Percentiles rank a stretch among this genome's conserved stretches.
Evolutionary conservation across 1,139 yeast species (phyloP).

Genomic region (Hanseniaspora uvarum): DNA sequence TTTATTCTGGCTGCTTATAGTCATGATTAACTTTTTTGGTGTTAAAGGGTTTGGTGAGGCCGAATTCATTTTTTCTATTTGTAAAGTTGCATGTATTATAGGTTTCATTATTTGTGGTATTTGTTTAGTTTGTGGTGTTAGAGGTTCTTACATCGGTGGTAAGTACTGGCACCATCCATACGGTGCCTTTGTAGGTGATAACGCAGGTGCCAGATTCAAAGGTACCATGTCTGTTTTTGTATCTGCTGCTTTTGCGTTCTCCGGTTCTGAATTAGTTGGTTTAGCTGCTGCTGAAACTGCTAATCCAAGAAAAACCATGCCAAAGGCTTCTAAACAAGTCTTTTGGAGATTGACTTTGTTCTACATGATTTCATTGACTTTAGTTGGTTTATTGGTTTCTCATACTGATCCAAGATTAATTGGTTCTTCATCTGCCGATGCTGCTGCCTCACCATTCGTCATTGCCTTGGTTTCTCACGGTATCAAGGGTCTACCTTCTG

Average conservation of each 20-base stretch:
- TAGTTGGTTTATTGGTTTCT: constrained; percentile 68
- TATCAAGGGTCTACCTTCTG: constrained; percentile 28
- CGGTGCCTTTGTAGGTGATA: constrained; percentile 54
- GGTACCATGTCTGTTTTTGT: constrained; percentile 46
- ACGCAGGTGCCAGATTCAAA: constrained; percentile 17
- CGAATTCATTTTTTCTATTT: constrained; percentile 50
- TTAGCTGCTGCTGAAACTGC: constrained; percentile 71
- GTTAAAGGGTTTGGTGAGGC: constrained; percentile 57
- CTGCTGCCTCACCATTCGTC: constrained; percentile 19
- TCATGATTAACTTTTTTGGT: constrained; percentile 54
- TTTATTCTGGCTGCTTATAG: constrained; percentile 49
- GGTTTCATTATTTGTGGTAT: constrained; percentile 66
- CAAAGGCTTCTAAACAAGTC: constrained; percentile 60
- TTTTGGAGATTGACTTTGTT: constrained; percentile 67
- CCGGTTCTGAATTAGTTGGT: constrained; percentile 67
- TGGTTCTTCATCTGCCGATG: constrained; percentile 39
- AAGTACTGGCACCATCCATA: constrained; percentile 49
- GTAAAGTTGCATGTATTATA: constrained; percentile 52
- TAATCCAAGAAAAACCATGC: constrained; percentile 56
- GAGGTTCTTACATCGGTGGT: constrained; percentile 53
- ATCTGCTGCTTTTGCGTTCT: constrained; percentile 71
- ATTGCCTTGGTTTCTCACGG: constrained; percentile 30
- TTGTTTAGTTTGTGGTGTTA: constrained; percentile 61
- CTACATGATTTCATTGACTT: constrained; percentile 54
- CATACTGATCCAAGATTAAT: constrained; percentile 47